Evolutionary conservation across 306 rosid species (phyloP).

Genomic region (Senna siamea): DNA sequence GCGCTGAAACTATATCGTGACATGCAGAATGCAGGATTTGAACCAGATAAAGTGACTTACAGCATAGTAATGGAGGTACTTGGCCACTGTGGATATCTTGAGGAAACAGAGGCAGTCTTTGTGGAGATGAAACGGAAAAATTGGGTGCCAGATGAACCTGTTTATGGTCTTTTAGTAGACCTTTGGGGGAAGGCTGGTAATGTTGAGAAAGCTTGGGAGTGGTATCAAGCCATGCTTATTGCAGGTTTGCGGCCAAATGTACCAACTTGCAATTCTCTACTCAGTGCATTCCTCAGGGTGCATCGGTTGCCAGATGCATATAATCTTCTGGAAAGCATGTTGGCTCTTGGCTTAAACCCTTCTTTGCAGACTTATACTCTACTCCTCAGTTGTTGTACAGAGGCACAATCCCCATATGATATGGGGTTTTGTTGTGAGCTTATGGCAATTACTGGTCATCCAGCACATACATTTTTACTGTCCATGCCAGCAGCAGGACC

Average conservation of each 20-base stretch:
- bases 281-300: slow-evolving; percentile 86
- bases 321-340: slow-evolving; percentile 73
- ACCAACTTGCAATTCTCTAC: slow-evolving; percentile 92
- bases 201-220: slow-evolving; percentile 82
- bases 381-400: slow-evolving; percentile 92
- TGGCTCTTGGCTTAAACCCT: slow-evolving; percentile 71
- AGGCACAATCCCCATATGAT: slow-evolving; percentile 67
- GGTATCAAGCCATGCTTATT: slow-evolving; percentile 80
- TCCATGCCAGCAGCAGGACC: slow-evolving; percentile 92
- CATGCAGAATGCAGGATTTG: slow-evolving; percentile 83
- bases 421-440: slow-evolving; percentile 73
- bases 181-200: slow-evolving; percentile 95
- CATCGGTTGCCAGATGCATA: slow-evolving; percentile 73
- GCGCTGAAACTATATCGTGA: slow-evolving; percentile 82
- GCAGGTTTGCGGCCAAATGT: slow-evolving; percentile 91
- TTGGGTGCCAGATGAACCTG: slow-evolving; percentile 92
- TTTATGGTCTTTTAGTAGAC: slow-evolving; percentile 91
- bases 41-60: slow-evolving; percentile 88
- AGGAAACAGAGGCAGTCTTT: slow-evolving; percentile 85
- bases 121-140: slow-evolving; percentile 74
- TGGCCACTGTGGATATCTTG: slow-evolving; percentile 89
- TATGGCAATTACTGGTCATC: slow-evolving; percentile 82
- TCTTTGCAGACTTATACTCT: slow-evolving; percentile 88
- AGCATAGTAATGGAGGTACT: slow-evolving; percentile 98
- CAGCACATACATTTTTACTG: slow-evolving; percentile 77